Evolutionary conservation across 208 protist genomes (phyloP), one percentile per base, ranked within the genome.

Genomic region (Leishmania braziliensis): DNA sequence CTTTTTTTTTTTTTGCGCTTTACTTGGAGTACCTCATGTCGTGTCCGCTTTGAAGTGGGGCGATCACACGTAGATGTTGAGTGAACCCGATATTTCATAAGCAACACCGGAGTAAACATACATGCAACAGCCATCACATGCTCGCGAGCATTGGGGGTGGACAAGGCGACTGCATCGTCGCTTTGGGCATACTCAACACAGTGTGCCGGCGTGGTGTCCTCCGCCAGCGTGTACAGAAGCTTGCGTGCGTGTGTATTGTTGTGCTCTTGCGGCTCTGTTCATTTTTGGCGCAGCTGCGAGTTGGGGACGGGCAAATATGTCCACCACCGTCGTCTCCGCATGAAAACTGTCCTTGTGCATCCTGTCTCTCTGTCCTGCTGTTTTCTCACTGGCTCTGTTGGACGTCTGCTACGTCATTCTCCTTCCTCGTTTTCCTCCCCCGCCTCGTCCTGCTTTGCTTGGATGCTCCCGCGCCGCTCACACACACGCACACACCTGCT

Each of bases 1-100:
- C 29, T 53, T 71, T 80, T 79, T 83, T 75, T 84, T 81, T 69
- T 74, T 80, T 58, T 80, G 69, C 66, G n/a, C 46, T 39, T 72
- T n/a, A 63, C 78, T 78, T 46, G 39, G 29, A 12, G 50, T 68
- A 70, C 58, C 58, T 78, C 23, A 29, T 73, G 10, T 26, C 20
- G 20, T 53, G 46, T 51, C 46, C 26, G 43, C 69, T 73, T 16
- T 10, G 23, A 36, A 9, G 5, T 29, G 69, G 53, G 39, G 46
- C 46, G 39, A 36, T 73, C 46, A 51, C 20, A 73, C 39, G 43
- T 16, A 29, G 46, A 54, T 20, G 48, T 46, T 26, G 46, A 53
- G 69, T 20, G 53, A 18, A 53, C 12, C 6, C 29, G 43, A 48
- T 71, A 46, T 20, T 71, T 73, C 3, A 36, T 73, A 73, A 53